Evolutionary conservation across 73 alveolate genomes (phyloP).

Genomic region (Effrenium voratum): DNA sequence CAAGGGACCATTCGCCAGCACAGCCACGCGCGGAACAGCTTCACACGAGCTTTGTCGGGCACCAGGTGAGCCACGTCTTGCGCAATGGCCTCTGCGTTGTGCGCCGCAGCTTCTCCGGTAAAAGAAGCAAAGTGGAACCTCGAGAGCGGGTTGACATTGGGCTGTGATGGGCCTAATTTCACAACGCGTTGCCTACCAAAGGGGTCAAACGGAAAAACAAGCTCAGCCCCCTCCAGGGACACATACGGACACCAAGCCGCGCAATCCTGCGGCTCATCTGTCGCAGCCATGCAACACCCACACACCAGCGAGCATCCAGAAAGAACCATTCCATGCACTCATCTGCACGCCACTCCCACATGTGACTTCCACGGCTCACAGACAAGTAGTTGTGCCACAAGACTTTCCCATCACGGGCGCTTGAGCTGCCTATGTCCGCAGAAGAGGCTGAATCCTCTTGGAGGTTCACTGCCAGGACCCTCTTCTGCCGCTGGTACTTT

Average conservation of each 20-base stretch:
- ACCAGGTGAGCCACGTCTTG: background rate
- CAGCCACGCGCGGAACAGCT: slow-evolving; percentile 11
- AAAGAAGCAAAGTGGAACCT: slow-evolving; percentile 2
- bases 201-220: background rate
- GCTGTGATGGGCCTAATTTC: background rate
- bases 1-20: background rate
- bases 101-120: slow-evolving; percentile 25
- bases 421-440: background rate
- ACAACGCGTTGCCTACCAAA: too few relatives aligned
- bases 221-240: background rate
- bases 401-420: background rate
- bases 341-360: background rate
- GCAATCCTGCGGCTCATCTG: slow-evolving; percentile 7
- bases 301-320: background rate
- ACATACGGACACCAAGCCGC: background rate
- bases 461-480: background rate
- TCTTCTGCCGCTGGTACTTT: background rate
- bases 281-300: background rate
- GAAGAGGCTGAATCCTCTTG: background rate
- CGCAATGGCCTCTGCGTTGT: background rate
- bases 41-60: background rate
- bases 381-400: background rate
- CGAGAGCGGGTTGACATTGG: background rate
- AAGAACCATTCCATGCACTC: background rate
- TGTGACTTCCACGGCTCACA: background rate